Percentiles rank a stretch among this genome's conserved stretches.
phyloP scores from a whole-genome alignment of 1,284 basidiomycete genomes.

The Fomitopsis pinicola region DNA sequence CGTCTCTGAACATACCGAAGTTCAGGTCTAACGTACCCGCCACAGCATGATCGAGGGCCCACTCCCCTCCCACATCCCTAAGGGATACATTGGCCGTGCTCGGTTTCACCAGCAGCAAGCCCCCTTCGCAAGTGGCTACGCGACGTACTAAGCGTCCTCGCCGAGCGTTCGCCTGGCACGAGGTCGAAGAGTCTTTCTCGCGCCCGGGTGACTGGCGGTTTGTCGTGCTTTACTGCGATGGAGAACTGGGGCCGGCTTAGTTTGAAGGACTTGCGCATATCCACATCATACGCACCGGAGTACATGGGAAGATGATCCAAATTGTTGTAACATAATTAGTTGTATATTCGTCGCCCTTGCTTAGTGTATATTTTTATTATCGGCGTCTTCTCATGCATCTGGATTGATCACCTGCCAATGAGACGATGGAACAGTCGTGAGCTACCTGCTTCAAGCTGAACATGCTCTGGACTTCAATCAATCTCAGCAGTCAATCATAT shows the following conservation, averaged over 20 bases:
- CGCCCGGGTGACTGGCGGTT: conserved; percentile 2
- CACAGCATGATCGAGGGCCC: background rate
- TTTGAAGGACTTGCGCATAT: background rate
- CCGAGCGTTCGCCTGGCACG: background rate
- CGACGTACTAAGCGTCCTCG: background rate
- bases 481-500: background rate
- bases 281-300: background rate
- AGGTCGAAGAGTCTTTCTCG: background rate
- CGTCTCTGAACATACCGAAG: background rate
- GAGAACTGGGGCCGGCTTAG: background rate
- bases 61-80: background rate
- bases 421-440: background rate
- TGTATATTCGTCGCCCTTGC: background rate
- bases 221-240: conserved; percentile 2
- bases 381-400: background rate
- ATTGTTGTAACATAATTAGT: background rate
- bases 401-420: background rate
- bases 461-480: background rate
- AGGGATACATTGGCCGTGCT: background rate
- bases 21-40: background rate
- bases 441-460: too few relatives aligned
- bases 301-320: background rate
- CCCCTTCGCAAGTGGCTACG: background rate
- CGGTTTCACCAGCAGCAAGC: background rate
- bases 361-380: conserved; percentile 1